phyloP scores from a whole-genome alignment of 2,329 filamentous ascomycete genomes.

The Fusarium nodosum region DNA sequence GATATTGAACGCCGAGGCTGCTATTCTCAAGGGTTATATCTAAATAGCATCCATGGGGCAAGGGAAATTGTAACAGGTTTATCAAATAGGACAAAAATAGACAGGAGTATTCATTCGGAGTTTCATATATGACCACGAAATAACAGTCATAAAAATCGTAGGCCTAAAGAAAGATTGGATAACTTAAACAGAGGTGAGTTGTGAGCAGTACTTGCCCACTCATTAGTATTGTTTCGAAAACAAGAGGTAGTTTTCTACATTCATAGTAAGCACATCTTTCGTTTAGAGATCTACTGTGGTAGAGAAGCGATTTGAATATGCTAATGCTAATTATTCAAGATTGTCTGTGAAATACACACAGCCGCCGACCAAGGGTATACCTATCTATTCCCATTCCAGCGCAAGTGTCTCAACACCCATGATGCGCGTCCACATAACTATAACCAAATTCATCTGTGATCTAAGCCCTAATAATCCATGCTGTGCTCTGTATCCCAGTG shows the following conservation, averaged over 20 bases:
- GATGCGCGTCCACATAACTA: constrained; percentile 29
- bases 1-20: constrained; percentile 93
- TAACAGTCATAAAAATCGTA: not conserved
- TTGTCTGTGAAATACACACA: constrained; percentile 22
- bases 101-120: constrained; percentile 7
- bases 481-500: constrained; percentile 34
- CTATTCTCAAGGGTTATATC: constrained; percentile 88
- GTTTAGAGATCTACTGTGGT: not conserved
- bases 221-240: not conserved
- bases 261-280: not conserved
- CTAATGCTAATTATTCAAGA: constrained; percentile 34
- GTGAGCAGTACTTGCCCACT: too few species aligned
- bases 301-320: constrained; percentile 11
- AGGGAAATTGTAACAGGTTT: constrained; percentile 12
- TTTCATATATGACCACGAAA: constrained; percentile 2
- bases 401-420: constrained; percentile 20
- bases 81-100: constrained; percentile 11
- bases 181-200: not conserved
- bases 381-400: constrained; percentile 36
- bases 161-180: not conserved
- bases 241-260: too few species aligned
- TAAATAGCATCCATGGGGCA: constrained; percentile 54
- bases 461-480: constrained; percentile 29
- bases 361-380: constrained; percentile 40
- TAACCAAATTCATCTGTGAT: constrained; percentile 31